Conservation (phyloP, 2,329 filamentous ascomycete genomes). For the Akanthomyces dipterigenus region DNA sequence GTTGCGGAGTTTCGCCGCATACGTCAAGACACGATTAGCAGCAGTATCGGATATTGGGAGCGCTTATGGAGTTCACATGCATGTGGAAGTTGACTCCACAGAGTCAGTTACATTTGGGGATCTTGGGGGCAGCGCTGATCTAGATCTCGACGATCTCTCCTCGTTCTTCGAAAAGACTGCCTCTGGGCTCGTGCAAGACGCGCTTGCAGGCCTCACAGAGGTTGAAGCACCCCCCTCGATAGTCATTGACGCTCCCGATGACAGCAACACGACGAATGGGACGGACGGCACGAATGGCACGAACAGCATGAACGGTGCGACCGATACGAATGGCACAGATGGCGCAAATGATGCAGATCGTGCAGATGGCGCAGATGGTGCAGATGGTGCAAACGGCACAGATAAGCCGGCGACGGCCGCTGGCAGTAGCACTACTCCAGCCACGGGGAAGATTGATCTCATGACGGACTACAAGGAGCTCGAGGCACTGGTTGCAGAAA, state of each 20-base stretch:
- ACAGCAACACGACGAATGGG: neutral
- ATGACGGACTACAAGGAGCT: slow-evolving; percentile 36
- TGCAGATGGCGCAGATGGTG: slow-evolving; percentile 18
- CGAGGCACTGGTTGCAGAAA: slow-evolving; percentile 37
- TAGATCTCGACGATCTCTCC: slow-evolving; percentile 35
- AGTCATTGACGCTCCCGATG: slow-evolving; percentile 4
- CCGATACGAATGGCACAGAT: slow-evolving; percentile 21
- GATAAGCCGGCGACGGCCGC: slow-evolving; percentile 20
- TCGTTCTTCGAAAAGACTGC: slow-evolving; percentile 37
- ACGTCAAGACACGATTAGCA: slow-evolving; percentile 27
- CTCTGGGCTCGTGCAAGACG: slow-evolving; percentile 34
- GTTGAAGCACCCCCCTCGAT: slow-evolving; percentile 15
- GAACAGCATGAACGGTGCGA: slow-evolving; percentile 21
- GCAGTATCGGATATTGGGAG: slow-evolving; percentile 27
- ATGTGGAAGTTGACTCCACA: slow-evolving; percentile 21
- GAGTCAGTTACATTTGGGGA: slow-evolving; percentile 23
- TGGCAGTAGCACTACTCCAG: neutral
- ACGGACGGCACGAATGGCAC: neutral
- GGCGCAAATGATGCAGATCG: slow-evolving; percentile 2
- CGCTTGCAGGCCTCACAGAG: slow-evolving; percentile 31
- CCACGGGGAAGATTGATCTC: slow-evolving; percentile 19
- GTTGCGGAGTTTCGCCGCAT: slow-evolving; percentile 27
- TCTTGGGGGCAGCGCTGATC: slow-evolving; percentile 22
- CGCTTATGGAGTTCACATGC: slow-evolving; percentile 30
- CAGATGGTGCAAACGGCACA: slow-evolving; percentile 21